Evolutionary conservation across 257 asterid species (phyloP), one percentile per base, ranked within the genome.

Genomic region (Anisodus tanguticus): DNA sequence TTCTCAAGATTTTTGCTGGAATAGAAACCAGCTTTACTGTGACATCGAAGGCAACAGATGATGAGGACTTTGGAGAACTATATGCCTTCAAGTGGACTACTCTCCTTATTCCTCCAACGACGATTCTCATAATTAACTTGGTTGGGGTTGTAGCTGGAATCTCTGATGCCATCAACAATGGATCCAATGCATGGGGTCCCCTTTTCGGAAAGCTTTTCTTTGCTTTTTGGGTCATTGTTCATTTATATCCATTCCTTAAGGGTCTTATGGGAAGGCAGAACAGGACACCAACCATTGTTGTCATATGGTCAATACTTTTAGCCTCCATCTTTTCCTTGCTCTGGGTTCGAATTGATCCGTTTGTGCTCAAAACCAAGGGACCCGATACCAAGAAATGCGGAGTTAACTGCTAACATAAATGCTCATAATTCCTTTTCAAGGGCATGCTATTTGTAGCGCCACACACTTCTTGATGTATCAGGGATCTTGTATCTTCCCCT

Each of bases 71-170:
- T n/a, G 93, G 92, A 12, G 98, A 95, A 86, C 87, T 94, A 26
- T 95, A 95, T 76, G 90, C 97, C 47, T 91, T 95, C 91, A 95
- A 95, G 85, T 95, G 98, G 98, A 95, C 98, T 51, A 94, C 98
- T 71, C 93, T 95, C 43, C 88, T 95, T 43, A 95, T 95, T 87
- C 98, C 98, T 26, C 98, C 98, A 41, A 95, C 98, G 19, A 95
- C 98, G 7, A 87, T 95, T 71, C 84, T 95, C 86, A 84, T 95
- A 59, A 90, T 95, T 81, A 95, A 95, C 97, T 66, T 95, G 80
- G 94, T 95, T 35, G 98, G 98, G 17, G 98, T 95, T 49, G 98
- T 94, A 81, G 98, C 98, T 8, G 98, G 98, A 31, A 87, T 95
- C 81, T 94, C 98, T 0, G 98, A 95, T 63, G 98, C 98, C 49